Evolutionary conservation across 768 basidiomycete genomes (phyloP), one percentile per base, ranked within the genome.

Genomic region (Kwoniella europaea): DNA sequence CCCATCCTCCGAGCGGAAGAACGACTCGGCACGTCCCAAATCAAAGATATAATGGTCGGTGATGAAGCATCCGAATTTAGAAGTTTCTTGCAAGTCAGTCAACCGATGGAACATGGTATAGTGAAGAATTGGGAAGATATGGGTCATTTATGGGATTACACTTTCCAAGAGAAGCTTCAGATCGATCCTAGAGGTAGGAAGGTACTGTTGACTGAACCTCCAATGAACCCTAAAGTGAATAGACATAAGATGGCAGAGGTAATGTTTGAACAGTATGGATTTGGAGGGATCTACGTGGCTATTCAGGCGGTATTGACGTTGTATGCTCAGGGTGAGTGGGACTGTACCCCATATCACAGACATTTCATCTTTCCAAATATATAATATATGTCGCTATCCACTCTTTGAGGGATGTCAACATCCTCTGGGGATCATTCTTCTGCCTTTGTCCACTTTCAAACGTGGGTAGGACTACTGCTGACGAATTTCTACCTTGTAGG

Each of bases 101-200:
- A 98, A 79, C 97, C 97, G 1, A 94, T 99, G 92, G 97, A 99
- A 83, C 97, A 99, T 83, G 97, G 97, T 53, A 98, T 99, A 85
- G 91, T 99, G 58, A 91, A 91, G 77, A 98, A 98, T 85, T 99
- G 97, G 97, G 93, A 94, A 82, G 97, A 99, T 85, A 99, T 98
- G 97, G 91, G 91, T 81, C 89, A 93, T 78, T 87, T 98, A 18
- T 99, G 97, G 97, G 90, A 99, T 84, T 98, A 98, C 85, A 99
- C 97, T 0, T 99, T 99, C 82, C 86, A 92, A 76, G 94, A 97
- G 86, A 98, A 98, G 86, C 88, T 99, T 75, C 88, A 89, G 80
- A 87, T 98, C 73, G 91, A 98, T 79, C 90, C 95, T 54, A 86
- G 86, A 27, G 97, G 93, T 0, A 87, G 89, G 71, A 99, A 98